phyloP scores from a whole-genome alignment of 192 early-diverging fungal genomes.

The Coemansia sp. region DNA sequence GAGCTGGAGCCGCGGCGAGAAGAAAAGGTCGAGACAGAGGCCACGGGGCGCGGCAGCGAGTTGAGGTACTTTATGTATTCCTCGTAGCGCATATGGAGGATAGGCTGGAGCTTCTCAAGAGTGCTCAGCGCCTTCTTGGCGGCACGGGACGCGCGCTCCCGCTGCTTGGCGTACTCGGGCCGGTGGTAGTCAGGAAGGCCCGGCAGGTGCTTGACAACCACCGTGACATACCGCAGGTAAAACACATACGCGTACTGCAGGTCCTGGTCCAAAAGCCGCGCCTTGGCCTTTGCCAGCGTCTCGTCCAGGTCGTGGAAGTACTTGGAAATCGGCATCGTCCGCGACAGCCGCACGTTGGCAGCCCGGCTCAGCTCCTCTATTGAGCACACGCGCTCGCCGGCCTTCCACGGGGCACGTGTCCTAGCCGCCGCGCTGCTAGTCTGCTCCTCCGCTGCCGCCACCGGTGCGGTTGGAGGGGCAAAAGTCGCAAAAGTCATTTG shows the following conservation, averaged over 20 bases:
- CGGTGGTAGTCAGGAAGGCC: conserved; percentile 55
- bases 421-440: neutral
- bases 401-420: conserved; percentile 22
- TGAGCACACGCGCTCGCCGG: conserved; percentile 44
- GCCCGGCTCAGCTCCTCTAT: conserved; percentile 35
- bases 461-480: too few relatives aligned
- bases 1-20: conserved; percentile 9
- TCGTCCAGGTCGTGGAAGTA: conserved; percentile 43
- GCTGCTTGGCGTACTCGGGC: conserved; percentile 45
- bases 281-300: conserved; percentile 44
- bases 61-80: conserved; percentile 47
- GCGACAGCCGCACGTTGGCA: conserved; percentile 30
- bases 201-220: conserved; percentile 57
- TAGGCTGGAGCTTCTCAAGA: conserved; percentile 56
- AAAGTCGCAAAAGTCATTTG: too few relatives aligned
- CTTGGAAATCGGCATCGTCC: conserved; percentile 30
- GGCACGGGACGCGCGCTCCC: conserved; percentile 35
- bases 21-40: conserved; percentile 29
- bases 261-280: conserved; percentile 62
- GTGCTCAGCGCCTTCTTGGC: conserved; percentile 54
- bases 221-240: conserved; percentile 64
- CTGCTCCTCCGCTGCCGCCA: neutral
- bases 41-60: conserved; percentile 24
- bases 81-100: conserved; percentile 52
- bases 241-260: conserved; percentile 64